Base-by-base conservation (phyloP, 371 early-diverging fungal species). In the Mucor mucedo region DNA sequence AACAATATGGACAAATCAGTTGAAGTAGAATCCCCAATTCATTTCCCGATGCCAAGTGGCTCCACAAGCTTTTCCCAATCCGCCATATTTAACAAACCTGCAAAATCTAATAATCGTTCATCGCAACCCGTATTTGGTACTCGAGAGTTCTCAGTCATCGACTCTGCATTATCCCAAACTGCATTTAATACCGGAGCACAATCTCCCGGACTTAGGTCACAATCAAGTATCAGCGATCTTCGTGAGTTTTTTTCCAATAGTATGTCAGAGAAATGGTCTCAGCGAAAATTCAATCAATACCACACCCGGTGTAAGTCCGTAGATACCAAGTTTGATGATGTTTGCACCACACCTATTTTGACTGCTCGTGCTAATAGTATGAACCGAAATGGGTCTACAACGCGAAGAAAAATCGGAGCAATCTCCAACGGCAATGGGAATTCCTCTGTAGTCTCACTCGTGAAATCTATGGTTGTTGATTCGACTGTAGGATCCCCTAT, bases 331-430 rank as follows among this genome's bases (percentile, higher is more conserved):
- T 69, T 64, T 56, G 64, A 64, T 4, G 69, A 69, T 28, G 64
- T 69, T 11, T 69, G 64, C 16, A 64, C 69, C 2, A 69, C 69
- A 45, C 69, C 69, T 39, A 55, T 69, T 45, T 33, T 69, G 27
- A 69, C 59, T 7, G 69, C 69, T 9, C 48, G 69, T 50, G 55
- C 50, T 14, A 58, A 69, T 41, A 58, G 58, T 14, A 45, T 59
- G 60, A 44, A 39, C 5, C 44, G 58, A n/a, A 30, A 58, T 32
- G 53, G 58, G 29, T 58, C 54, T 14, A 28, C 52, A 3, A 54
- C 45, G 14, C 33, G 16, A n/a, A 45, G 35, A 27, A 60, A 48
- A 14, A 30, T 45, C 1, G 50, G 50, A 11, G 11, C 11, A 7
- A 30, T 30, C 30, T 21, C 50, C 5, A 50, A 30, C 21, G n/a